Evolutionary conservation across 495 filamentous ascomycete species (phyloP), one percentile per base, ranked within the genome.

Genomic region (Chlorociboria aeruginascens): DNA sequence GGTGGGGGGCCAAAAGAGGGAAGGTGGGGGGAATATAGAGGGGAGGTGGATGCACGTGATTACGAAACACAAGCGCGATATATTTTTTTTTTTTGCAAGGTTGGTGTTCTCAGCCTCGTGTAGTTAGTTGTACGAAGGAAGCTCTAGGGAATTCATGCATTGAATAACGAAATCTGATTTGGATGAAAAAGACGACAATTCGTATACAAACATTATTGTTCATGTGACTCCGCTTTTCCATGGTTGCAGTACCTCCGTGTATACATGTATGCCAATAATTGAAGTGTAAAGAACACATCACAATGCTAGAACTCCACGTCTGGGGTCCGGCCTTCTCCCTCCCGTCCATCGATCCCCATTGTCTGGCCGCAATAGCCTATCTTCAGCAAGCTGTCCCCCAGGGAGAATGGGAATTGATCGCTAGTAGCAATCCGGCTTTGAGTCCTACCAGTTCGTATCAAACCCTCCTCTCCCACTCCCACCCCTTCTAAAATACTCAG

Each of bases 311-410:
- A 72, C 77, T 97, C 34, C 85, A 95, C 62, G 76, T 95, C 52
- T 95, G 86, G 86, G 89, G 92, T 35, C 85, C 88, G 31, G 89
- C 83, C 32, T 93, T 93, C 63, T 72, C 71, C 28, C 76, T 96
- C 34, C 84, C 90, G 8, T 96, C 90, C 43, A 82, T 96, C 50
- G 89, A 95, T 49, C 72, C 92, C 43, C 85, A 93, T 73, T 96
- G 84, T 53, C 74, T 89, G 37, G 83, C 85, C 11, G 69, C 81
- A 34, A 79, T 90, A 47, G 74, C 85, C 33, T 89, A 83, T 58
- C 69, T 88, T 32, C 70, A 74, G 9, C 63, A 77, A 47, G 66
- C 69, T 41, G 60, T 83, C 8, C 73, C 74, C 25, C 62, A 64
- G 51, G 69, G 74, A 37, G 63, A 74, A 48, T 98, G 89, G 86